Evolutionary conservation across 1,284 basidiomycete species (phyloP).

Genomic region (Ustilago tritici): DNA sequence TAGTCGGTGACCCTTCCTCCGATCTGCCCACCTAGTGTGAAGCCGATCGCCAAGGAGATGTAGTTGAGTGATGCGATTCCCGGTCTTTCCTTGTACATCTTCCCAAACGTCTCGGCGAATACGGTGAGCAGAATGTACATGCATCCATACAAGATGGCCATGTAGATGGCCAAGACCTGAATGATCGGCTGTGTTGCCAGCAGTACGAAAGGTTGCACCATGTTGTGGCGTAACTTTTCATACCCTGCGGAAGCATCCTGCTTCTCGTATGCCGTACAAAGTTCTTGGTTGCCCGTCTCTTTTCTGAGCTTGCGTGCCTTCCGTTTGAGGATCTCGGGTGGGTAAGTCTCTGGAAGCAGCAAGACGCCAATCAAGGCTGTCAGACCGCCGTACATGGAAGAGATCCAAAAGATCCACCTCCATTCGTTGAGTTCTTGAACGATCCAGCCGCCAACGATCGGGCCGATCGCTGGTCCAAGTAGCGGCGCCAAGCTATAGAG

Average conservation of each 20-base stretch:
- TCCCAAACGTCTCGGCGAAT: constrained; percentile 75
- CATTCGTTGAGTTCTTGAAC: constrained; percentile 49
- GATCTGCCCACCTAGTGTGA: constrained; percentile 72
- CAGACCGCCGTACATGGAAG: constrained; percentile 50
- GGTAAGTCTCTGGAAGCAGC: constrained; percentile 67
- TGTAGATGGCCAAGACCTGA: constrained; percentile 72
- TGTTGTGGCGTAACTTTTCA: constrained; percentile 67
- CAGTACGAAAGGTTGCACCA: constrained; percentile 73
- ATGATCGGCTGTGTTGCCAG: constrained; percentile 73
- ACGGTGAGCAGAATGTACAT: constrained; percentile 76
- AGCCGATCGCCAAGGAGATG: constrained; percentile 73
- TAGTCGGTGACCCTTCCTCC: constrained; percentile 75
- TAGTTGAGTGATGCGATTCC: constrained; percentile 77
- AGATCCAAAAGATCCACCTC: constrained; percentile 57
- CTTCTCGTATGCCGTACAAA: constrained; percentile 59
- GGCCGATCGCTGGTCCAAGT: constrained; percentile 56
- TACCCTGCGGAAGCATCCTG: constrained; percentile 58
- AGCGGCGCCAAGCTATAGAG: constrained; percentile 75
- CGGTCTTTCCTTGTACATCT: constrained; percentile 71
- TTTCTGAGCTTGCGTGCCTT: constrained; percentile 72
- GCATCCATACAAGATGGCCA: constrained; percentile 68
- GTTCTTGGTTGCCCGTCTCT: constrained; percentile 66
- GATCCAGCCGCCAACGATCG: constrained; percentile 52
- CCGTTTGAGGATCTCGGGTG: constrained; percentile 63
- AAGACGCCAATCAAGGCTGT: constrained; percentile 56